Conservation (phyloP, 2,329 filamentous ascomycete genomes). For the Bimuria novae-zelandiae region DNA sequence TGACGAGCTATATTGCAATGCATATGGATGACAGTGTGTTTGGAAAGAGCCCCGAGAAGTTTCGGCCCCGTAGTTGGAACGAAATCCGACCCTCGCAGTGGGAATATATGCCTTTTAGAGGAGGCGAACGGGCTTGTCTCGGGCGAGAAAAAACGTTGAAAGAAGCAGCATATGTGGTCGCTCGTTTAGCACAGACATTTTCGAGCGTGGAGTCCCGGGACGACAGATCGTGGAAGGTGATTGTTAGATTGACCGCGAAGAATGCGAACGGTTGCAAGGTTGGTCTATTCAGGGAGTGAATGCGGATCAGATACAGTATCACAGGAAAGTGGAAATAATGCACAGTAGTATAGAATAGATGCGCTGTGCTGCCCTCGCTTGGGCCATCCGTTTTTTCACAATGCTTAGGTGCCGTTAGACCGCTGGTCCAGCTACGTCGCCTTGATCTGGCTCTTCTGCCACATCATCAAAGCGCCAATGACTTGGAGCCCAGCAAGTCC, state of each 20-base stretch:
- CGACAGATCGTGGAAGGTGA: neutral
- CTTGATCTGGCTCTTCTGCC: too few species aligned
- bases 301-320: too few species aligned
- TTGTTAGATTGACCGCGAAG: neutral
- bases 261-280: slow-evolving; percentile 4
- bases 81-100: slow-evolving; percentile 11
- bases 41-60: slow-evolving; percentile 19
- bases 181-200: neutral
- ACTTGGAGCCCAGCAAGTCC: too few species aligned
- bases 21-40: slow-evolving; percentile 51
- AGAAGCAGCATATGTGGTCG: slow-evolving; percentile 2
- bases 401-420: too few species aligned
- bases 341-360: too few species aligned
- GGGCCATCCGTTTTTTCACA: too few species aligned
- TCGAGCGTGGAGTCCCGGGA: neutral
- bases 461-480: too few species aligned
- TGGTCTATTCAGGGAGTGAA: neutral
- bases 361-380: too few species aligned
- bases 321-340: too few species aligned
- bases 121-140: slow-evolving; percentile 19
- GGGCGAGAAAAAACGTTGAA: slow-evolving; percentile 17
- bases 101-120: slow-evolving; percentile 21
- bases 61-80: slow-evolving; percentile 13
- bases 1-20: slow-evolving; percentile 50
- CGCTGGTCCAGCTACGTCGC: too few species aligned